These are phyloP conservation scores for Trichothecium sympodiale DNA, from an alignment of 2,329 filamentous ascomycete genomes.

Conservation along the genomic window DNA sequence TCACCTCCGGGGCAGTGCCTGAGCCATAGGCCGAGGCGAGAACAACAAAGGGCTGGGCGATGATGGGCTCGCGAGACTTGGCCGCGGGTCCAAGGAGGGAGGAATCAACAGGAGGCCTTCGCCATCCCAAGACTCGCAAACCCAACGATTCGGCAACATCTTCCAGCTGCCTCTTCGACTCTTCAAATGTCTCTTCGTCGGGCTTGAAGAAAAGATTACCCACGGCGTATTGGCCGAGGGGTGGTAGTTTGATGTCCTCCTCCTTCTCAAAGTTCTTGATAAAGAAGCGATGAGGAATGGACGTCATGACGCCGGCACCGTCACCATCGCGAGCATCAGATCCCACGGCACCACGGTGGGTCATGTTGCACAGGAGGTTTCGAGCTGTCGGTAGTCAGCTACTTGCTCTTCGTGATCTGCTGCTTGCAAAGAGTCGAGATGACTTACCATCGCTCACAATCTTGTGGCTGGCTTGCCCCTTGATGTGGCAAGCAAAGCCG, in stretches of 20 bases:
- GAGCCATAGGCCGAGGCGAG: conserved; percentile 74
- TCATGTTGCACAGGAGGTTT: conserved; percentile 98
- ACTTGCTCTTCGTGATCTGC: too few relatives aligned
- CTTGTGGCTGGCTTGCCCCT: conserved; percentile 94
- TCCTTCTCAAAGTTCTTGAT: conserved; percentile 95
- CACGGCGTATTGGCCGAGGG: conserved; percentile 86
- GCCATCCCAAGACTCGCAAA: conserved; percentile 88
- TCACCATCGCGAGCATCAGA: conserved; percentile 97
- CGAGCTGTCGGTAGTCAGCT: conserved; percentile 44
- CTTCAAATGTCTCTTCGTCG: conserved; percentile 76
- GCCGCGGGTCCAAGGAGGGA: conserved; percentile 87
- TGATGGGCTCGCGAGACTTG: conserved; percentile 85
- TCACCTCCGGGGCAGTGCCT: conserved; percentile 66
- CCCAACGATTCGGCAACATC: conserved; percentile 81
- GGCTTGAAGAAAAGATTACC: conserved; percentile 99
- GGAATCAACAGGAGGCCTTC: conserved; percentile 89
- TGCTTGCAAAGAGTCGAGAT: not conserved
- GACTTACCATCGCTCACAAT: conserved; percentile 91
- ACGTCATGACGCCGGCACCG: conserved; percentile 98
- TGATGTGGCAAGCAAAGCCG: conserved; percentile 97
- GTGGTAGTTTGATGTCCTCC: conserved; percentile 76
- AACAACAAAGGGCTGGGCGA: conserved; percentile 92
- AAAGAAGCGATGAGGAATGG: conserved; percentile 96
- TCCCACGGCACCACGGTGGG: conserved; percentile 94
- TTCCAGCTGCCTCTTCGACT: conserved; percentile 89